These are phyloP conservation scores for Pichia membranifaciens DNA, from an alignment of 805 yeast species.

Conservation along the genomic window DNA sequence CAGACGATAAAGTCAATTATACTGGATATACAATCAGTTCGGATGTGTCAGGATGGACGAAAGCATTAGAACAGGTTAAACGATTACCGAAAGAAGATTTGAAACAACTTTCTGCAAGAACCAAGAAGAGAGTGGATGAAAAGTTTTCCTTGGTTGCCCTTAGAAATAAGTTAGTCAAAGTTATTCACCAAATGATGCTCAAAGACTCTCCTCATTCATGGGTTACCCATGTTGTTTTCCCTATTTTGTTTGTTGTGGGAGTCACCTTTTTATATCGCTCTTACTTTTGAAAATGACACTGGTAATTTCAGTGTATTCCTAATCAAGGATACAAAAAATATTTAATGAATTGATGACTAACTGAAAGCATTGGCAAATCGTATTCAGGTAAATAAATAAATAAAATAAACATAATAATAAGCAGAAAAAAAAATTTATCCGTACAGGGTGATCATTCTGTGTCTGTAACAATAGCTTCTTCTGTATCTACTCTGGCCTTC, in stretches of 20 bases:
- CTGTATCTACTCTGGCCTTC: slow-evolving; percentile 19
- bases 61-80: slow-evolving; percentile 39
- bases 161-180: slow-evolving; percentile 25
- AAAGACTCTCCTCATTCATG: neutral
- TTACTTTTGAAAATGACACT: neutral
- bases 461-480: slow-evolving; percentile 31
- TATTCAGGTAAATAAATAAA: neutral
- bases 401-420: neutral
- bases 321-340: neutral
- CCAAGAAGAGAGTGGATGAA: slow-evolving; percentile 30
- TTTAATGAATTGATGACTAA: neutral
- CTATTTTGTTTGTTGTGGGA: neutral
- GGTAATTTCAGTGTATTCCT: too few relatives aligned
- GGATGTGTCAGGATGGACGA: slow-evolving; percentile 48
- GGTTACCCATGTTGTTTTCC: neutral
- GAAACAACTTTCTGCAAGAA: slow-evolving; percentile 20
- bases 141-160: slow-evolving; percentile 42
- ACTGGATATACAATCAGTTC: slow-evolving; percentile 61
- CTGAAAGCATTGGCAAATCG: neutral
- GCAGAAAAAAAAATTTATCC: too few relatives aligned
- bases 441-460: slow-evolving; percentile 20
- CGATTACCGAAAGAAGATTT: slow-evolving; percentile 13
- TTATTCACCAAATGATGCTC: slow-evolving; percentile 11
- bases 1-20: slow-evolving; percentile 14
- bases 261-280: neutral